Evolutionary conservation across 148 eudicot genomes (phyloP).

Genomic region (Fagopyrum esculentum): DNA sequence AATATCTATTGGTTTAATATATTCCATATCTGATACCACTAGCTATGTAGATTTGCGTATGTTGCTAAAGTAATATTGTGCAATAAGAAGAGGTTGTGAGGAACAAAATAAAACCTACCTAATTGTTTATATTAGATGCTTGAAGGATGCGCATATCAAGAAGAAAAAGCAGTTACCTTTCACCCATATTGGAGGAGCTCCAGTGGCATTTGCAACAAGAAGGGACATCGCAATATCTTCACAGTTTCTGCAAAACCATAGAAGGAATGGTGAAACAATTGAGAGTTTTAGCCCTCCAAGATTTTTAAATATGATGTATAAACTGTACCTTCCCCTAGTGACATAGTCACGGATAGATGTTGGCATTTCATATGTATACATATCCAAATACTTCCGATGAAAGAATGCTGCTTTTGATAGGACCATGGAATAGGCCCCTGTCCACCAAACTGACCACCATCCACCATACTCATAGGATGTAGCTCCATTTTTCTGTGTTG

Average conservation of each 20-base stretch:
- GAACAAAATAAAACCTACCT: background rate
- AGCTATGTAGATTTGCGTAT: background rate
- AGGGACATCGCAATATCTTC: conserved; percentile 98
- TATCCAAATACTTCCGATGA: conserved; percentile 70
- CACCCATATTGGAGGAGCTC: conserved; percentile 87
- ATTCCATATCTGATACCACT: background rate
- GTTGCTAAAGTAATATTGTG: background rate
- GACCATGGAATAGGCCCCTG: conserved; percentile 81
- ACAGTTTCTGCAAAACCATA: conserved; percentile 61
- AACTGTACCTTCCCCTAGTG: conserved; percentile 57
- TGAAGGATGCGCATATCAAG: background rate
- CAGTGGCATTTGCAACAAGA: conserved; percentile 83
- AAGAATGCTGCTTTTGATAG: conserved; percentile 91
- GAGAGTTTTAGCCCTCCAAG: conserved; percentile 9
- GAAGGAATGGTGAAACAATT: background rate
- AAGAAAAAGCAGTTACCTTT: conserved; percentile 47
- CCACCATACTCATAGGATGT: conserved; percentile 56
- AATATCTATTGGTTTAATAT: background rate
- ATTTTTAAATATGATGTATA: background rate
- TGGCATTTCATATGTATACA: conserved; percentile 77
- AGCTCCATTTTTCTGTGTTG: conserved; percentile 5
- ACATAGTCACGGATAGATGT: conserved; percentile 71
- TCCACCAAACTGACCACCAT: conserved; percentile 99
- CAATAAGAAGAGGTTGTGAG: background rate
- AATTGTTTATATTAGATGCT: background rate